Evolutionary conservation across 2,329 filamentous ascomycete genomes (phyloP).

Genomic region (Colletotrichum acutatum): DNA sequence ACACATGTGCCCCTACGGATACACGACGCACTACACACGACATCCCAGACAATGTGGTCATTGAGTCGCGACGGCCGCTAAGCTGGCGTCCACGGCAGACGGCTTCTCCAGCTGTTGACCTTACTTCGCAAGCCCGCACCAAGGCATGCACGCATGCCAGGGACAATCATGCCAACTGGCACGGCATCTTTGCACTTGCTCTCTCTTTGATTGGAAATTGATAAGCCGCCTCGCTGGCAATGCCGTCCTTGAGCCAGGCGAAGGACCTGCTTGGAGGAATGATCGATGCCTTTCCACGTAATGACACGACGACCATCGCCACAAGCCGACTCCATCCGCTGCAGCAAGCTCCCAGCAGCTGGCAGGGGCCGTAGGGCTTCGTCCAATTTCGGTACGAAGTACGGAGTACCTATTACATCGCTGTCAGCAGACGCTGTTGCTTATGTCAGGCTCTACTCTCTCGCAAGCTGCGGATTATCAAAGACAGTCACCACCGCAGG

Average conservation of each 20-base stretch:
- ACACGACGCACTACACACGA: not conserved
- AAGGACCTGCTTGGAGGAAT: conserved; percentile 2
- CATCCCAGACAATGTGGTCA: conserved; percentile 4
- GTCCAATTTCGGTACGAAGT: not conserved
- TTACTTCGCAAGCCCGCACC: no score
- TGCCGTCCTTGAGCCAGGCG: conserved; percentile 8
- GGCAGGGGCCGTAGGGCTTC: conserved; percentile 7
- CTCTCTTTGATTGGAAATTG: conserved; percentile 26
- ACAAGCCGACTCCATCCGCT: conserved; percentile 28
- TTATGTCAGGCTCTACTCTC: conserved; percentile 13
- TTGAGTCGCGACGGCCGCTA: not conserved
- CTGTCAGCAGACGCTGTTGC: not conserved
- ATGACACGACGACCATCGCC: conserved; percentile 31
- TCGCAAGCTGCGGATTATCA: not conserved
- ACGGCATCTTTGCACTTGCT: not conserved
- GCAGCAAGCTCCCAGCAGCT: not conserved
- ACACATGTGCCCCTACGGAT: conserved; percentile 3
- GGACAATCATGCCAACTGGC: conserved; percentile 10
- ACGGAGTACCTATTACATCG: not conserved
- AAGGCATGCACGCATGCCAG: no score
- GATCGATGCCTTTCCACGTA: conserved; percentile 28
- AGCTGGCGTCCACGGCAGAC: not conserved
- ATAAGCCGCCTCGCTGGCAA: conserved; percentile 16
- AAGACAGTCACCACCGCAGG: not conserved
- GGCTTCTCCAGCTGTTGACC: not conserved